phyloP scores from a whole-genome alignment of 2,329 filamentous ascomycete species.

The Seiridium unicorne region DNA sequence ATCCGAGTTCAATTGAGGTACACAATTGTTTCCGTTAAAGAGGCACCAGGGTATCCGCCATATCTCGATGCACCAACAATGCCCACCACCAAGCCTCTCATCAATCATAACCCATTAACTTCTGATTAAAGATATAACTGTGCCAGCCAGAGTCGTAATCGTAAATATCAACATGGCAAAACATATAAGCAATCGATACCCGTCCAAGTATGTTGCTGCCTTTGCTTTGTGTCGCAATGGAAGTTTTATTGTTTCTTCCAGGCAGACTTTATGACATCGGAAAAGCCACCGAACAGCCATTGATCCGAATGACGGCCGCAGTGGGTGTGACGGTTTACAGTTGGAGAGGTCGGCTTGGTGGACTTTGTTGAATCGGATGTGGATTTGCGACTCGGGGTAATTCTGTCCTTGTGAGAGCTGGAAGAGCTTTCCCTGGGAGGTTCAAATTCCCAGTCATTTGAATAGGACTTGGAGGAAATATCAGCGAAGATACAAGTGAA shows the following conservation, averaged over 20 bases:
- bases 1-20: too few relatives aligned
- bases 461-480: neutral
- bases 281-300: constrained; percentile 49
- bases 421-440: neutral
- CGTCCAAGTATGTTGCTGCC: neutral
- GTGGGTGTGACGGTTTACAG: constrained; percentile 51
- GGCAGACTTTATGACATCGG: constrained; percentile 36
- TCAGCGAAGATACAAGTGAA: neutral
- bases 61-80: neutral
- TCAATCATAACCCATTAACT: neutral
- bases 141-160: neutral
- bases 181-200: neutral
- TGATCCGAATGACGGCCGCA: constrained; percentile 55
- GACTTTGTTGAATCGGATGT: constrained; percentile 24
- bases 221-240: neutral
- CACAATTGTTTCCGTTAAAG: too few relatives aligned
- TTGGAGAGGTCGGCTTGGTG: constrained; percentile 32
- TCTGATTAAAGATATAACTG: neutral
- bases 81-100: neutral
- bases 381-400: constrained; percentile 8
- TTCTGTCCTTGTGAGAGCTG: neutral
- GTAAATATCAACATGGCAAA: neutral
- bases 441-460: constrained; percentile 1
- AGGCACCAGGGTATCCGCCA: neutral
- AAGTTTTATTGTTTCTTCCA: constrained; percentile 21